Conservation (phyloP, 176 grass and related monocot species). For the Saccharum spontaneum region DNA sequence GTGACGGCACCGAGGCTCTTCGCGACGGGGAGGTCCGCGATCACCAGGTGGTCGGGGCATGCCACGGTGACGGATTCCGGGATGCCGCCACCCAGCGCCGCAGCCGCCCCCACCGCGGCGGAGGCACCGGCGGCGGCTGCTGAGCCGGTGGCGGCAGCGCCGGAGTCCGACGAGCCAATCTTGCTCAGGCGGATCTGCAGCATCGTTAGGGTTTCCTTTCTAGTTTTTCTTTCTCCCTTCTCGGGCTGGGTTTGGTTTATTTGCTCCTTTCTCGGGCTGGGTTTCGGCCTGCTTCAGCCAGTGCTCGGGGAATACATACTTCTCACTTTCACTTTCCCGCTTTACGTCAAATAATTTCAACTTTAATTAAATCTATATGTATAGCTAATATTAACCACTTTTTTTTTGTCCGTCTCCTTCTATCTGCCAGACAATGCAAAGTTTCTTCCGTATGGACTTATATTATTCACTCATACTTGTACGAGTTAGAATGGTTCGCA, state of each 20-base stretch:
- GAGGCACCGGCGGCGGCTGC: conserved; percentile 33
- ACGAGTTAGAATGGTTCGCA: too few relatives aligned
- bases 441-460: too few relatives aligned
- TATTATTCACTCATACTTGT: too few relatives aligned
- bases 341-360: too few relatives aligned
- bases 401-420: too few relatives aligned
- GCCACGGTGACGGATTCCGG: conserved; percentile 70
- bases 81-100: conserved; percentile 15
- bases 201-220: conserved; percentile 61
- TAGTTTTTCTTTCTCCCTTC: not conserved
- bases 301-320: not conserved
- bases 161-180: conserved; percentile 56
- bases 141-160: conserved; percentile 31
- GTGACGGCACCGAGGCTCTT: conserved; percentile 82
- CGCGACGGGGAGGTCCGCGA: conserved; percentile 77
- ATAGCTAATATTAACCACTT: too few relatives aligned
- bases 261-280: not conserved
- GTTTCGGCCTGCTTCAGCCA: not conserved
- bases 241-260: conserved; percentile 10
- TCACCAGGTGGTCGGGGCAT: conserved; percentile 81
- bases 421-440: too few relatives aligned
- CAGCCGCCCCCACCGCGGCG: conserved; percentile 24
- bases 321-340: too few relatives aligned
- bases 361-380: too few relatives aligned
- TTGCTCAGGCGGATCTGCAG: conserved; percentile 86